phyloP scores from a whole-genome alignment of 1,284 basidiomycete species.

The Austroboletus niveus region DNA sequence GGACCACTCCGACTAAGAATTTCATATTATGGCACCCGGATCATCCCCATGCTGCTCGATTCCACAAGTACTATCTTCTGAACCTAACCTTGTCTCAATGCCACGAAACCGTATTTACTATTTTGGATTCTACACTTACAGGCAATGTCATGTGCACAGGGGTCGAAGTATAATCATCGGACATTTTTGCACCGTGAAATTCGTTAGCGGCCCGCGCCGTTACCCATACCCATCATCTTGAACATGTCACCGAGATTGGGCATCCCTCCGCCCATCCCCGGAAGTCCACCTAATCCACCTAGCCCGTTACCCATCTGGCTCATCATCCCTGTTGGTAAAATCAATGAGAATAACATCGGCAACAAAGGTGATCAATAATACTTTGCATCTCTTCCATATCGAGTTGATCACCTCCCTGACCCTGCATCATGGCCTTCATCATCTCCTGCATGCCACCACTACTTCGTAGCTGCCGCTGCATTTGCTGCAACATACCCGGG shows the following conservation, averaged over 20 bases:
- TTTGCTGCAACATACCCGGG: constrained; percentile 83
- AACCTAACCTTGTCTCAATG: constrained; percentile 32
- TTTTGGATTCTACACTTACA: constrained; percentile 16
- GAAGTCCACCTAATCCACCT: constrained; percentile 51
- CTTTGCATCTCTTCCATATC: constrained; percentile 89
- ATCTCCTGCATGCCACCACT: constrained; percentile 92
- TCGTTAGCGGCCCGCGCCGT: constrained; percentile 35
- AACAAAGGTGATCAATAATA: constrained; percentile 34
- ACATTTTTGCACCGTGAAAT: constrained; percentile 5
- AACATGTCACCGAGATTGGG: constrained; percentile 73
- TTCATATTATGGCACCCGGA: constrained; percentile 18
- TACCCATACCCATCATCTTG: constrained; percentile 84
- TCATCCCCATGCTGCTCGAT: constrained; percentile 13
- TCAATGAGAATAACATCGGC: constrained; percentile 13
- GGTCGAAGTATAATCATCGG: constrained; percentile 10
- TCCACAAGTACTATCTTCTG: constrained; percentile 9
- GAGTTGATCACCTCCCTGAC: constrained; percentile 77
- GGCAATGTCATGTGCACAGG: constrained; percentile 18
- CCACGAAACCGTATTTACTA: constrained; percentile 13
- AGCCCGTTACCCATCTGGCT: constrained; percentile 74
- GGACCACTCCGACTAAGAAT: constrained; percentile 31
- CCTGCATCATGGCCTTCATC: constrained; percentile 96
- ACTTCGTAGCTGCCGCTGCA: constrained; percentile 78
- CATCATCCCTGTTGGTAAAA: constrained; percentile 67
- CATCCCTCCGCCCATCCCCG: constrained; percentile 49